These are phyloP conservation scores for Teratosphaeria nubilosa DNA, from an alignment of 2,329 filamentous ascomycete species.

Conservation along the genomic window DNA sequence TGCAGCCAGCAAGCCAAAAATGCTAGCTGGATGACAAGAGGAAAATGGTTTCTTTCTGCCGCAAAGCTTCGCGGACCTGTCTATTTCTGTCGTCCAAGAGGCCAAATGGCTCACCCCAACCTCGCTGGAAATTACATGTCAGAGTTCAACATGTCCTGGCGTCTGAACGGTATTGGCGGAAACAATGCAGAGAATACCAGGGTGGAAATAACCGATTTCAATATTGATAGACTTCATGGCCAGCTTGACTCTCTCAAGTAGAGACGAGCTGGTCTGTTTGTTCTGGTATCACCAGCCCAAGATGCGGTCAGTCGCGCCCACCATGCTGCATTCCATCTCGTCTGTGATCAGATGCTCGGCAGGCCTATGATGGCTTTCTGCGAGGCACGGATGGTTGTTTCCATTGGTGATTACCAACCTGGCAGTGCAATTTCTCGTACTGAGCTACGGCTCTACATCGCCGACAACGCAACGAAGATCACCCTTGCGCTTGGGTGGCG, in stretches of 20 bases:
- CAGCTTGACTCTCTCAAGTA: too few species aligned
- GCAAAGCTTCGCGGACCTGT: background rate
- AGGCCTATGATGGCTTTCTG: background rate
- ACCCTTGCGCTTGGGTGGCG: background rate
- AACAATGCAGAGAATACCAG: too few species aligned
- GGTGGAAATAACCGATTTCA: too few species aligned
- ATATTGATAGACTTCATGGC: too few species aligned
- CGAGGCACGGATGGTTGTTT: background rate
- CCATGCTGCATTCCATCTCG: background rate
- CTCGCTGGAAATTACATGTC: background rate
- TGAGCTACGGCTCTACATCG: background rate
- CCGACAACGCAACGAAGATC: background rate
- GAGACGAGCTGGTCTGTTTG: background rate
- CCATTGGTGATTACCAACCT: background rate
- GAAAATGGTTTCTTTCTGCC: background rate
- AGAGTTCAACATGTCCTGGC: too few species aligned
- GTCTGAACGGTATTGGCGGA: too few species aligned
- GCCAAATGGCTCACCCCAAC: background rate
- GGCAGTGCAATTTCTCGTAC: background rate
- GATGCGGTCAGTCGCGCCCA: background rate
- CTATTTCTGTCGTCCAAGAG: background rate
- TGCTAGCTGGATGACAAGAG: background rate
- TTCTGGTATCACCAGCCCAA: background rate
- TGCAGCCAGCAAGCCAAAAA: background rate
- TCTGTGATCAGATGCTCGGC: background rate